A percentile compares a stretch with the other conserved stretches of the same genome.
Evolutionary conservation across 371 early-diverging fungal genomes (phyloP).

Genomic region (Mucor velutinosus): DNA sequence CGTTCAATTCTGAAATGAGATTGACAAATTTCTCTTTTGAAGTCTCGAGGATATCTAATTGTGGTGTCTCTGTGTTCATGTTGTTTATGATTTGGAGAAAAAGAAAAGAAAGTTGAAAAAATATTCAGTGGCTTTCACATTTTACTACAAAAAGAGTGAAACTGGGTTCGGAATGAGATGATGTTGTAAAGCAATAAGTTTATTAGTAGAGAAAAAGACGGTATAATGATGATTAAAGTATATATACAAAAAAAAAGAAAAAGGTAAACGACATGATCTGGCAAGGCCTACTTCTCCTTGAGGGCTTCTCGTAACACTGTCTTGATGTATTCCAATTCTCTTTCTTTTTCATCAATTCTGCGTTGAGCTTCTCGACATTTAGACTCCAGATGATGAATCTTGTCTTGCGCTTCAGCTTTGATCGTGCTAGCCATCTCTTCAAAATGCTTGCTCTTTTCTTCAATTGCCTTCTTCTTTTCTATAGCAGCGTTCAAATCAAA

Average conservation of each 20-base stretch:
- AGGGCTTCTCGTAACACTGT: neutral
- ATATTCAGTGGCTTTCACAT: constrained; percentile 1
- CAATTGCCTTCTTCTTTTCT: neutral
- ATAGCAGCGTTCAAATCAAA: constrained; percentile 1
- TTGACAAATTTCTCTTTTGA: constrained; percentile 56
- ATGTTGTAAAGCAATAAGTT: neutral
- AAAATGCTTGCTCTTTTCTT: constrained; percentile 4
- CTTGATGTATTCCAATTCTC: neutral
- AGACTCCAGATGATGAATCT: neutral
- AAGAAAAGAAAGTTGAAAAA: neutral
- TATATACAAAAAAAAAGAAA: neutral
- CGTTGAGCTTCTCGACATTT: neutral
- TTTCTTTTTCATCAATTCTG: neutral
- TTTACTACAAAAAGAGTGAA: neutral
- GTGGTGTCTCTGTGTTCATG: constrained; percentile 18
- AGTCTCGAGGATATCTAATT: constrained; percentile 33
- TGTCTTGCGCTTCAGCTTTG: constrained; percentile 1
- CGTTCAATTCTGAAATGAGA: constrained; percentile 54
- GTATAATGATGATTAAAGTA: neutral
- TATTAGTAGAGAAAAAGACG: neutral
- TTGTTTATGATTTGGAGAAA: neutral
- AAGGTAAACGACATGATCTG: neutral
- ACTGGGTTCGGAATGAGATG: neutral
- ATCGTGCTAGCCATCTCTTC: neutral
- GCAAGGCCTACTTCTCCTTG: neutral